Conservation (phyloP, 352 stramenopile species). For the Phytophthora multivora region DNA sequence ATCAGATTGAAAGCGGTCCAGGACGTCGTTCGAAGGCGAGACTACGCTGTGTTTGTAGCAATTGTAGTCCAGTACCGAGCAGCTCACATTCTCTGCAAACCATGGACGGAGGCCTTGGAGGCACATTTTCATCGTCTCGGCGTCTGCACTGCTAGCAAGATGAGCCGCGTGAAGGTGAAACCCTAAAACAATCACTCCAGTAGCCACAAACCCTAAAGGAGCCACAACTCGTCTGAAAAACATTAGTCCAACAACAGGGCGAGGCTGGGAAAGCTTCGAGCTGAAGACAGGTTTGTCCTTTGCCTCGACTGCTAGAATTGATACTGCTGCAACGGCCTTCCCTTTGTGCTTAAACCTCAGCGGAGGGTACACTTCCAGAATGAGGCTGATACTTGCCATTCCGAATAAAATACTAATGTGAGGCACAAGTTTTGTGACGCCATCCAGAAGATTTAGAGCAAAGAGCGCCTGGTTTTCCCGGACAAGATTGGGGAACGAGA, state of each 20-base stretch:
- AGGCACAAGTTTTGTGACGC: conserved; percentile 36
- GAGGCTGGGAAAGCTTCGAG: too few species aligned
- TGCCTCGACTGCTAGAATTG: background rate
- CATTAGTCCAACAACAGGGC: background rate
- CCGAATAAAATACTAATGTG: conserved; percentile 46
- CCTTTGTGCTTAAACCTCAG: conserved; percentile 1
- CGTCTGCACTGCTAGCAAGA: conserved; percentile 1
- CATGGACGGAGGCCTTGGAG: conserved; percentile 39
- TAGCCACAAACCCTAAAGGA: conserved; percentile 20
- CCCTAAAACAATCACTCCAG: conserved; percentile 13
- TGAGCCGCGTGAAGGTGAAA: conserved; percentile 20
- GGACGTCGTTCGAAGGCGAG: background rate
- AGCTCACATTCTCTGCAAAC: conserved; percentile 45
- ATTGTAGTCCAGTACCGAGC: conserved; percentile 42
- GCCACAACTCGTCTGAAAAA: conserved; percentile 14
- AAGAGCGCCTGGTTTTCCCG: conserved; percentile 51
- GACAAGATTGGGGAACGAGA: conserved; percentile 50
- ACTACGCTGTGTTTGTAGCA: conserved; percentile 32
- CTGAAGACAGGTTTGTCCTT: too few species aligned
- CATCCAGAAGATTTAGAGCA: conserved; percentile 32
- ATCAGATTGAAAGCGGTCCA: conserved; percentile 33
- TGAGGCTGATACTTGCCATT: conserved; percentile 36
- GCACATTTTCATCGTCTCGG: conserved; percentile 27
- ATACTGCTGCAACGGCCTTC: background rate
- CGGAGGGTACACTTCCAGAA: conserved; percentile 22